phyloP scores from a whole-genome alignment of 305 asterid genomes.

The Solanum chacoense region DNA sequence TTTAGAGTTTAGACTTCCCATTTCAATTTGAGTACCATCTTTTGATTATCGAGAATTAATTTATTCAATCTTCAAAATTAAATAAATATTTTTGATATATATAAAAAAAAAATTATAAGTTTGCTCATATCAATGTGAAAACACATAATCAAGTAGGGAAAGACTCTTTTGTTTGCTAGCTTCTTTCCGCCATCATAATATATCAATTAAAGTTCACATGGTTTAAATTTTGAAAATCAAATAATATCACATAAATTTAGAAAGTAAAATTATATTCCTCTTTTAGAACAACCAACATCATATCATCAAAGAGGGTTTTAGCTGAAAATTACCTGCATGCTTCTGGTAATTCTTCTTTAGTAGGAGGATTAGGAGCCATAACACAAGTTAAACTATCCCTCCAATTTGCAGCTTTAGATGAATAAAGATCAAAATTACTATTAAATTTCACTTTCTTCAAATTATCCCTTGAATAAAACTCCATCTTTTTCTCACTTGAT shows the following conservation, averaged over 20 bases:
- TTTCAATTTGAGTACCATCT: too few species aligned
- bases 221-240: too few species aligned
- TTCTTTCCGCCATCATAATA: neutral
- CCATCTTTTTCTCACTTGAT: conserved; percentile 22
- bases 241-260: too few species aligned
- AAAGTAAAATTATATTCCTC: neutral
- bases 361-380: conserved; percentile 37
- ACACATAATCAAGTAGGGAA: too few species aligned
- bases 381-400: conserved; percentile 31
- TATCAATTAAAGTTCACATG: neutral
- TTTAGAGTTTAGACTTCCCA: conserved; percentile 3
- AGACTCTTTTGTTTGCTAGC: neutral
- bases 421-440: conserved; percentile 38
- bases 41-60: too few species aligned
- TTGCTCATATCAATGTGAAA: too few species aligned
- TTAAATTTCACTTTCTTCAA: conserved; percentile 30
- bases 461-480: conserved; percentile 41
- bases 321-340: conserved; percentile 19
- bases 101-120: too few species aligned
- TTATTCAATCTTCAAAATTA: too few species aligned
- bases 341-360: conserved; percentile 24
- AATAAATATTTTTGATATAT: too few species aligned
- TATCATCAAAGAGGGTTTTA: neutral
- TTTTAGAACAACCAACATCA: neutral
- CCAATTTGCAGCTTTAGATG: conserved; percentile 31